Conservation (phyloP, 1,139 yeast genomes). For the Geotrichum restrictum region DNA sequence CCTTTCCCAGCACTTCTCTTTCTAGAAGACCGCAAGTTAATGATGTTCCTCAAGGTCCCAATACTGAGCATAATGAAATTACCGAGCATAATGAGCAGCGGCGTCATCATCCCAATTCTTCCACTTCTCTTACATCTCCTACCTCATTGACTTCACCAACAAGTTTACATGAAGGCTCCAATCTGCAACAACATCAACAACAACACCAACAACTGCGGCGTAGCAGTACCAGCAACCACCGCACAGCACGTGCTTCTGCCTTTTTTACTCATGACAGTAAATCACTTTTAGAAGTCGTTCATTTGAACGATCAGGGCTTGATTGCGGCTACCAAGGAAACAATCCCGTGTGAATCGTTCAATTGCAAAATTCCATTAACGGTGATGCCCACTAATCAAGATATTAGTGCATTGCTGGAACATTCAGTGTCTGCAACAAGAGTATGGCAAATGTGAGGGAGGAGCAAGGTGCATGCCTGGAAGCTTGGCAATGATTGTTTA, state of each 20-base stretch:
- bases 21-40: no score
- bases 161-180: neutral
- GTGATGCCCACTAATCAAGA: conserved; percentile 36
- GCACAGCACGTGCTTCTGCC: neutral
- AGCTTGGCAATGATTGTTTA: no score
- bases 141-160: neutral
- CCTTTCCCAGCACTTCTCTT: no score
- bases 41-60: no score
- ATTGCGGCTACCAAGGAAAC: conserved; percentile 30
- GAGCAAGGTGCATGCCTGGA: no score
- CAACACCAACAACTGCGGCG: neutral
- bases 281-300: conserved; percentile 17
- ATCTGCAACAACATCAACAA: neutral
- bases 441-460: conserved; percentile 12
- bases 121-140: neutral
- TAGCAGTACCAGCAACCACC: neutral
- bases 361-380: conserved; percentile 37
- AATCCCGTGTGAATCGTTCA: conserved; percentile 33
- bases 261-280: conserved; percentile 16
- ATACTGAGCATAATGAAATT: no score
- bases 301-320: conserved; percentile 25
- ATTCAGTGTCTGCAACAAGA: conserved; percentile 21
- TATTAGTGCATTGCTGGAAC: conserved; percentile 32
- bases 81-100: neutral
- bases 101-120: no score